Conservation (phyloP, 805 yeast genomes). For the Saccharomyces eubayanus region DNA sequence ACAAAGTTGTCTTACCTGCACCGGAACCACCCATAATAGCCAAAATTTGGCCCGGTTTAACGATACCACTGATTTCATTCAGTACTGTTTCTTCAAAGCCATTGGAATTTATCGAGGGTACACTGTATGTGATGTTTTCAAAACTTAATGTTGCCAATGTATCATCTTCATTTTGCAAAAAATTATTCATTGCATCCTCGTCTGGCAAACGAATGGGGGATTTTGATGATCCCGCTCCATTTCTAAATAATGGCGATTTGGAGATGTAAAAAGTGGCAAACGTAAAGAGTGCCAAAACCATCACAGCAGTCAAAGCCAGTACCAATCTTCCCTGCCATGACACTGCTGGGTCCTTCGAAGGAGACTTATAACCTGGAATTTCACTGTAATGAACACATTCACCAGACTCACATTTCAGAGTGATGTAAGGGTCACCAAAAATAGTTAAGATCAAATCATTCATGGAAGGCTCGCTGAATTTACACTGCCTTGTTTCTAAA, state of each 20-base stretch:
- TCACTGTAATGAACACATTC: constrained; percentile 91
- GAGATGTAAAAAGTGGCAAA: constrained; percentile 39
- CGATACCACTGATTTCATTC: constrained; percentile 61
- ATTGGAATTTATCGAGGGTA: constrained; percentile 7
- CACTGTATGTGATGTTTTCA: constrained; percentile 53
- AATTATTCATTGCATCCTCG: constrained; percentile 30
- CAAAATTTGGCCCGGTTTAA: constrained; percentile 77
- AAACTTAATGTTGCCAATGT: constrained; percentile 70
- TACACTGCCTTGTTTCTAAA: constrained; percentile 50
- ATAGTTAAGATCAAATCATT: constrained; percentile 81
- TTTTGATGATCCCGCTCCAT: constrained; percentile 2
- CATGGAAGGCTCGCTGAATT: constrained; percentile 92
- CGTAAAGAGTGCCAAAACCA: constrained; percentile 28
- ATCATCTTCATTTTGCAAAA: constrained; percentile 39
- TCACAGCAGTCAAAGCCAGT: constrained; percentile 33
- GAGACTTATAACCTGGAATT: constrained; percentile 80
- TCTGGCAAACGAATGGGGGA: constrained; percentile 21
- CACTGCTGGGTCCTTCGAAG: constrained; percentile 34
- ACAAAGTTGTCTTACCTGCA: constrained; percentile 91
- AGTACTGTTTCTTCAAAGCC: constrained; percentile 38
- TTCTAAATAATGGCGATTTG: constrained; percentile 54
- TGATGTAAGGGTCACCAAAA: constrained; percentile 90
- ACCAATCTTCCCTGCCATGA: constrained; percentile 37
- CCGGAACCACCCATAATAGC: constrained; percentile 99
- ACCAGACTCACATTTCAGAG: constrained; percentile 71